Evolutionary conservation across 768 basidiomycete species (phyloP), one percentile per base, ranked within the genome.

Genomic region (Mycena venus): DNA sequence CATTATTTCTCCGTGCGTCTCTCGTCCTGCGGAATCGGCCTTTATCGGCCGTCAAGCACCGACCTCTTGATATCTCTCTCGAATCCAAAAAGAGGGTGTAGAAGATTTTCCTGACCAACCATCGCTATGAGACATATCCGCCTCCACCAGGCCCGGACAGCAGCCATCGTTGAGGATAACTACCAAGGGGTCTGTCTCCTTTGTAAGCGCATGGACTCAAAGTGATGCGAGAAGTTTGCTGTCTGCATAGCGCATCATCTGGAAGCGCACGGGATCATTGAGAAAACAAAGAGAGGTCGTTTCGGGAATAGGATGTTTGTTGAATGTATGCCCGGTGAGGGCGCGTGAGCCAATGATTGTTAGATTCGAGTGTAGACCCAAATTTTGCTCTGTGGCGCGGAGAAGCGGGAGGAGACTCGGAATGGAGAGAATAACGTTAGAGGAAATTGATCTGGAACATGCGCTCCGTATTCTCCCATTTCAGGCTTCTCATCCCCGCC

Each of bases 341-440:
- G 42, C 59, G 25, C 75, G 75, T 25, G 72, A 74, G 29, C 69
- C 66, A 15, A 74, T 73, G 27, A 75, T 68, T 25, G 70, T 44
- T 10, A 74, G 42, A 40, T 73, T 36, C 5, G 74, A 75, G 12
- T 68, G 42, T 17, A 44, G 3, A 7, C 40, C 42, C 23, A 47
- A 47, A 2, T 7, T 56, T 23, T 72, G n/a, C 2, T 70, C 77
- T 1, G 78, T 49, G 14, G 51, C 4, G 34, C 68, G 75, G 21
- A 79, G 74, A n/a, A 79, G 72, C 23, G 78, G 78, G 34, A 79
- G 74, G 31, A 79, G 78, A 23, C 68, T n/a, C n/a, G n/a, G 73
- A 1, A 74, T 25, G 42, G 63, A 55, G 34, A 79, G 78, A 12
- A 79, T 51, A 32, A 68, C 75, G 32, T 72, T 78, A 75, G 56